Base-by-base conservation (phyloP, 441 rosid genomes). In the Biscutella laevigata region DNA sequence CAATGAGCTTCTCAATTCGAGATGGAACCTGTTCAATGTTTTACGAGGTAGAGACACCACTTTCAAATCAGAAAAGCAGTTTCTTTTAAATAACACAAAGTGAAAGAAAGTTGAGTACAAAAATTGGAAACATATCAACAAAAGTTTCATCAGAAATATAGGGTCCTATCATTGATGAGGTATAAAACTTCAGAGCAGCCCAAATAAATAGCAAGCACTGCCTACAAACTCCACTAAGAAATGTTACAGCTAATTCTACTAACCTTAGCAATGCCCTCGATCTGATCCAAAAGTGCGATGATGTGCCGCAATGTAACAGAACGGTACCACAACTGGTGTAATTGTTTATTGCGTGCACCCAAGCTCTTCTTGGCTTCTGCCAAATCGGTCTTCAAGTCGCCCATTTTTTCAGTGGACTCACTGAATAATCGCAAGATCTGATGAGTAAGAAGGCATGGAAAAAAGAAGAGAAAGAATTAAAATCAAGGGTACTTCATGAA, bases 281-380 rank as follows among this genome's bases (percentile, higher is more conserved):
- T 83, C 71, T 94, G 99, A 72, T 94, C 97, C 70, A 94, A 68
- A 51, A 86, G 76, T 21, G 96, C 66, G 70, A 94, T 94, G 57
- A 94, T 86, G 76, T 89, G 97, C 28, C 99, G 84, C 71, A 94
- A 70, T 7, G 99, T 94, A 59, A 89, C 99, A 64, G 99, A 94
- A 37, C 99, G 95, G 75, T 84, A 94, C 99, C 97, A 94, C 57
- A 94, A 62, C 68, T 94, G 99, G 72, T 94, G 97, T 80, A 94
- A 77, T 47, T 94, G 99, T 75, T 89, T 94, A 71, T 77, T 94
- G 66, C 95, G 82, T 41, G 81, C 62, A 59, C 96, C 90, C 73
- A 94, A 90, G 48, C 73, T 66, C 78, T 63, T 74, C 81, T 89
- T 89, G 43, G 97, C 86, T 35, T 94, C 99, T 42, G 83, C 78